Evolutionary conservation across 441 rosid species (phyloP), one percentile per base, ranked within the genome.

Genomic region (Adansonia madagascariensis): DNA sequence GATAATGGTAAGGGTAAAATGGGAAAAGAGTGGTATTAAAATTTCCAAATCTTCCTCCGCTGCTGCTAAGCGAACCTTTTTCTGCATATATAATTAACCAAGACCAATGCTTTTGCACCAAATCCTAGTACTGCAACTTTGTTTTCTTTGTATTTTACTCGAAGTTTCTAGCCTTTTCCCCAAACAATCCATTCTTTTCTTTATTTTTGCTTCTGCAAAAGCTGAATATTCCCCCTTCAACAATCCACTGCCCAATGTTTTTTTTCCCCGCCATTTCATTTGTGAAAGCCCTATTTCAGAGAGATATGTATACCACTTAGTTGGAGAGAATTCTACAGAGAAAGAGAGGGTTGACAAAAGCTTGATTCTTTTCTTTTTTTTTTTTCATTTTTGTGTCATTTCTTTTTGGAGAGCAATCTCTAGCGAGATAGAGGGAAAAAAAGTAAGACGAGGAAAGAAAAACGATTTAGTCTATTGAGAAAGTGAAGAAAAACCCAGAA

Each of bases 401-500:
- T 55, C 64, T 9, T 39, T 49, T 39, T 53, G 50, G 64, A 55
- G 50, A 72, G n/a, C 60, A 55, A 18, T 46, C 17, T 27, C 17
- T 11, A 41, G 20, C 17, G 41, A 18, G 17, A 22, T 3, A 15
- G 20, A 10, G 24, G 41, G 20, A 11, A 27, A 27, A 27, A 27
- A 27, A 27, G 31, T 27, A 27, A 2, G 31, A 27, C 50, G 9
- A 15, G 2, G 6, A 24, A 27, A 56, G 6, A 56, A 24, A 8
- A 41, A 73, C 1, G 77, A 46, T 31, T 50, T 27, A 24, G 50
- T 20, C 18, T 24, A 6, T 41, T n/a, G 31, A 49, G 24, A 55
- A 56, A 61, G 62, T 72, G 31, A 77, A 39, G 64, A 68, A 62
- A 17, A 74, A 47, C 70, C 70, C 59, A 73, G 14, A 70, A 57